Evolutionary conservation across 495 filamentous ascomycete species (phyloP), one percentile per base, ranked within the genome.

Genomic region (Parmelia sp.): DNA sequence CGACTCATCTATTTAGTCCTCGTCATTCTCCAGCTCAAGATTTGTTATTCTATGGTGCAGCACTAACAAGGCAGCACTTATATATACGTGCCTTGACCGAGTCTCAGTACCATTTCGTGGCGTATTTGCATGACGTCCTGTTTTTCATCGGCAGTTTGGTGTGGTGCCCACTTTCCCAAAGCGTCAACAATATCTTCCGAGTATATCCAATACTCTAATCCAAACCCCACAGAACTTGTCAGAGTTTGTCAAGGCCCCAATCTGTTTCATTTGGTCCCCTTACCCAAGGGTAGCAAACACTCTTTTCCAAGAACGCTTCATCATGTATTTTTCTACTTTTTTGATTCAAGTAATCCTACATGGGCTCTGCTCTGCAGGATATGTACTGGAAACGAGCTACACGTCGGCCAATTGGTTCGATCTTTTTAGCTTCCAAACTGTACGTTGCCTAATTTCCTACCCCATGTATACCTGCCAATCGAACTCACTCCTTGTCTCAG

Each of bases 331-430:
- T 27, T 53, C 5, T 19, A 31, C 3, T 27, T 31, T 53, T 6
- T 19, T 53, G 19, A 0, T 31, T 31, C 49, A 53, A 53, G 49
- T 27, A 53, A 31, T 31, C 15, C 14, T 31, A 27, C 4, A 17
- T 29, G 25, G 31, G 14, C 15, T 53, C 27, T 53, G 49, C 19
- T 12, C 25, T 53, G 49, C 25, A 7, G 7, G 49, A 2, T 53
- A 53, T 6, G 49, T 53, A 7, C 17, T 53, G 14, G 49, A 53
- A 53, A 53, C 49, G 27, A 53, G 27, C 49, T 53, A 53, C 49
- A 53, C 49, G 14, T 29, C 49, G 11, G 49, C 49, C 29, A 53
- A 53, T 31, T 53, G 49, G 49, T 53, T 53, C 14, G 49, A 53
- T 31, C 25, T 29, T 7, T 53, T 53, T 6, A 53, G 27, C 27